Percentiles rank a stretch among this genome's conserved stretches.
These are phyloP conservation scores for Trichophyton benhamiae DNA, from an alignment of 2,329 filamentous ascomycete species.

Conservation along the genomic window DNA sequence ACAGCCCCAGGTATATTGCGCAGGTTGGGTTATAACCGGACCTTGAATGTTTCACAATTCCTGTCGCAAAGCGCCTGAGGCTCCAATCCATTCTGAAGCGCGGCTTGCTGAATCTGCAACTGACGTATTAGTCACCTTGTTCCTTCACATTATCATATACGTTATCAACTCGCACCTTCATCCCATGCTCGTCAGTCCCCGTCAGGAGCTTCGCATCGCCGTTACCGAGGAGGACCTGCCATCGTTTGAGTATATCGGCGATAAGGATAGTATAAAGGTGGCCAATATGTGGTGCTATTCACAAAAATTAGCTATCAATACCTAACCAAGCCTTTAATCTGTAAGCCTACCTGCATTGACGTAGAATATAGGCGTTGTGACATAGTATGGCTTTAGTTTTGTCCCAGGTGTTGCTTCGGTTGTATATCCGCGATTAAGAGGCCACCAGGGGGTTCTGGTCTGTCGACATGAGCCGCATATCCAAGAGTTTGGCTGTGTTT, in stretches of 20 bases:
- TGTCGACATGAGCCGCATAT: conserved; percentile 21
- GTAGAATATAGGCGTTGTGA: conserved; percentile 97
- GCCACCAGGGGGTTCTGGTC: conserved; percentile 11
- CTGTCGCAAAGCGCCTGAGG: conserved; percentile 81
- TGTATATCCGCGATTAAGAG: conserved; percentile 18
- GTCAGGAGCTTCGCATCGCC: conserved; percentile 61
- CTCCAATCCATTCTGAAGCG: conserved; percentile 54
- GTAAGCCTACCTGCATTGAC: conserved; percentile 69
- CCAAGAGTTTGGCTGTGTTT: conserved; percentile 18
- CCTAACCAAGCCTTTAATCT: background rate
- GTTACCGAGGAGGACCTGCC: conserved; percentile 64
- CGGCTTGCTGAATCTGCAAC: conserved; percentile 64
- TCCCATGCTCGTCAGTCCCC: conserved; percentile 92
- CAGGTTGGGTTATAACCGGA: conserved; percentile 16
- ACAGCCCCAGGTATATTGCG: background rate
- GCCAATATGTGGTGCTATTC: conserved; percentile 74
- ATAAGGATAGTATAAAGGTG: conserved; percentile 91
- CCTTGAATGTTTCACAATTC: conserved; percentile 66
- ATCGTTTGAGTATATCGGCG: conserved; percentile 82
- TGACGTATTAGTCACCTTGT: background rate
- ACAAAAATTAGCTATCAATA: background rate
- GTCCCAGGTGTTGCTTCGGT: conserved; percentile 15
- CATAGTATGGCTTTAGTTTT: conserved; percentile 69
- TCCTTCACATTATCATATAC: background rate
- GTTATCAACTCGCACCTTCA: conserved; percentile 50